A percentile compares a stretch with the other conserved stretches of the same genome.
Evolutionary conservation across 371 early-diverging fungal genomes (phyloP).

Genomic region (Rhizomucor pusillus): DNA sequence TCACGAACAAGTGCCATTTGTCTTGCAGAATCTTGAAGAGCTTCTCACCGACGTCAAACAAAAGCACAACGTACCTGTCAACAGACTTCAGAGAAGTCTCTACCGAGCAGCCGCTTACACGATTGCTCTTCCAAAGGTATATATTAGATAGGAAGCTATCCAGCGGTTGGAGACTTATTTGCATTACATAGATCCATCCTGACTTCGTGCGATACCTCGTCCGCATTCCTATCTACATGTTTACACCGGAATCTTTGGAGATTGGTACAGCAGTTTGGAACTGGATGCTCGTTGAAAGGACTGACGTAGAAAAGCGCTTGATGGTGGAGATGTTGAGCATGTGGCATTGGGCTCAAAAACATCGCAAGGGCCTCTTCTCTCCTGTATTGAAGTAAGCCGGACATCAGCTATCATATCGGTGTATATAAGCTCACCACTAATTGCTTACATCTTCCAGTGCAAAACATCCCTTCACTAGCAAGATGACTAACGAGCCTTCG

Average conservation of each 20-base stretch:
- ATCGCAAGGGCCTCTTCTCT: slow-evolving; percentile 78
- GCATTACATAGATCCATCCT: slow-evolving; percentile 39
- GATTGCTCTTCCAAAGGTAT: slow-evolving; percentile 15
- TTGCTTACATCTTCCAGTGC: slow-evolving; percentile 28
- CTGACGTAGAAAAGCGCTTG: slow-evolving; percentile 70
- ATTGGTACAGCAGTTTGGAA: slow-evolving; percentile 84
- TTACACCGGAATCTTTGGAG: slow-evolving; percentile 76
- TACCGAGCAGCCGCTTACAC: slow-evolving; percentile 47
- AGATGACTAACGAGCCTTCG: slow-evolving; percentile 91
- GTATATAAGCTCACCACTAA: background rate
- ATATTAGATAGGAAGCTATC: background rate
- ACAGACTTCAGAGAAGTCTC: slow-evolving; percentile 47
- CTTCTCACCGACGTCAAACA: slow-evolving; percentile 44
- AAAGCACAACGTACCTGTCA: slow-evolving; percentile 40
- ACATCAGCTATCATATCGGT: background rate
- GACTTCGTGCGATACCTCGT: slow-evolving; percentile 79
- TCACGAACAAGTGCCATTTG: slow-evolving; percentile 37
- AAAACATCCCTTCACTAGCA: slow-evolving; percentile 80
- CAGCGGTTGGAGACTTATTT: slow-evolving; percentile 12
- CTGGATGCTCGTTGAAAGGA: slow-evolving; percentile 78
- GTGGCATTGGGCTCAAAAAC: slow-evolving; percentile 83
- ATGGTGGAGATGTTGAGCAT: slow-evolving; percentile 78
- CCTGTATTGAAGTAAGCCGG: slow-evolving; percentile 40
- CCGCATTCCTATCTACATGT: slow-evolving; percentile 84
- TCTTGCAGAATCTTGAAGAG: slow-evolving; percentile 30